phyloP scores from a whole-genome alignment of 1,139 yeast genomes.

The Saccharomyces uvarum region DNA sequence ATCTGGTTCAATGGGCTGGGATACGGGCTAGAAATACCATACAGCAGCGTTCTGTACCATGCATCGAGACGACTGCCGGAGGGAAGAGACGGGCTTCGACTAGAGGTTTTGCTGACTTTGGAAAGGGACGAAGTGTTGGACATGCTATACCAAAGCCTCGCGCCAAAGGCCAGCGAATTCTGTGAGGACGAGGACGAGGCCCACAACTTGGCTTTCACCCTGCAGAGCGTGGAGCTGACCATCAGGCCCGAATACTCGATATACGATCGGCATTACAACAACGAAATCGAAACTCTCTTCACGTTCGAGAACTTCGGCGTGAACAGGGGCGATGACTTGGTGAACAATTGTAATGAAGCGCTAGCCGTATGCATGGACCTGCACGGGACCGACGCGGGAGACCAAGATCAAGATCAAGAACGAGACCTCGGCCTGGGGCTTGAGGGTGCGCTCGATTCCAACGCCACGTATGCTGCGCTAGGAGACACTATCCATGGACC shows the following conservation, averaged over 20 bases:
- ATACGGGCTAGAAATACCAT: slow-evolving; percentile 34
- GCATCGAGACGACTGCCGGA: slow-evolving; percentile 21
- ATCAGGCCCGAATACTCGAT: slow-evolving; percentile 32
- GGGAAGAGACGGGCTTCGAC: slow-evolving; percentile 23
- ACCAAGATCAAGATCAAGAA: slow-evolving; percentile 7
- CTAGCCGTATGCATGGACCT: slow-evolving; percentile 28
- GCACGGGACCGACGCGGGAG: slow-evolving; percentile 11
- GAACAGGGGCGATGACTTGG: slow-evolving; percentile 35
- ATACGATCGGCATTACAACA: slow-evolving; percentile 33
- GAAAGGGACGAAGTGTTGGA: slow-evolving; percentile 23
- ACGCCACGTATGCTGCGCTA: slow-evolving; percentile 14
- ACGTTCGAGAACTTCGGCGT: slow-evolving; percentile 35
- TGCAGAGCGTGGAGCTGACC: slow-evolving; percentile 29
- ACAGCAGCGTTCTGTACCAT: slow-evolving; percentile 31
- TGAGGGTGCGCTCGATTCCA: slow-evolving; percentile 7
- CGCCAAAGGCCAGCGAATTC: background rate
- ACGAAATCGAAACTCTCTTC: slow-evolving; percentile 32
- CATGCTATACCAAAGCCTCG: slow-evolving; percentile 12
- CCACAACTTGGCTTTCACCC: slow-evolving; percentile 5
- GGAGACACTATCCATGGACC: slow-evolving; percentile 12
- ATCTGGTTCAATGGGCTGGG: slow-evolving; percentile 33
- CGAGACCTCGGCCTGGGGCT: slow-evolving; percentile 10
- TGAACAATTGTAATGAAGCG: slow-evolving; percentile 28
- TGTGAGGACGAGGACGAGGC: background rate
- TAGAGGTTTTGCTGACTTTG: slow-evolving; percentile 25